A percentile compares a stretch with the other conserved stretches of the same genome.
phyloP scores from a whole-genome alignment of 2,329 filamentous ascomycete genomes.

The Cucurbitaria berberidis region DNA sequence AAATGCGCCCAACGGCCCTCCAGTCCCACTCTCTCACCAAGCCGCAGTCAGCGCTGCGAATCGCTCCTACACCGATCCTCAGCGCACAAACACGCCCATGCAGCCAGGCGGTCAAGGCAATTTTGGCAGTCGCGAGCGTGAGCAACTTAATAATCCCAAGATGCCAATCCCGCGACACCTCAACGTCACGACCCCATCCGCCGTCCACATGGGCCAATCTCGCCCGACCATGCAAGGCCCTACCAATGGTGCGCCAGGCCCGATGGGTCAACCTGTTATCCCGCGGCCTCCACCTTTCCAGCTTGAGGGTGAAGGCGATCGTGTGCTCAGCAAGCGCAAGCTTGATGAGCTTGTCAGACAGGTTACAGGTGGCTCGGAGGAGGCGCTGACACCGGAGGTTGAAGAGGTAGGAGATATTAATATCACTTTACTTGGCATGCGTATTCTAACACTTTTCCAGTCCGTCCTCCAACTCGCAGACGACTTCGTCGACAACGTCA shows the following conservation, averaged over 20 bases:
- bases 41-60: slow-evolving; percentile 53
- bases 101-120: slow-evolving; percentile 37
- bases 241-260: slow-evolving; percentile 75
- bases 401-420: slow-evolving; percentile 74
- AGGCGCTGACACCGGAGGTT: slow-evolving; percentile 85
- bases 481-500: slow-evolving; percentile 91
- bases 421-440: not conserved
- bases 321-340: slow-evolving; percentile 97
- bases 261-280: slow-evolving; percentile 87
- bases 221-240: slow-evolving; percentile 86
- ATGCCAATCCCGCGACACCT: slow-evolving; percentile 85
- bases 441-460: slow-evolving; percentile 54
- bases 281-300: slow-evolving; percentile 81
- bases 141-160: slow-evolving; percentile 62
- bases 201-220: slow-evolving; percentile 72
- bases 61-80: slow-evolving; percentile 46
- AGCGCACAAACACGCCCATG: slow-evolving; percentile 44
- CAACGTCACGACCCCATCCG: slow-evolving; percentile 72
- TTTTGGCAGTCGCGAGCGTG: slow-evolving; percentile 47
- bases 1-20: slow-evolving; percentile 35
- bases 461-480: slow-evolving; percentile 88
- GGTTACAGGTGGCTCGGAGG: slow-evolving; percentile 83
- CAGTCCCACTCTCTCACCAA: slow-evolving; percentile 52
- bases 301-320: slow-evolving; percentile 88
- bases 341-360: slow-evolving; percentile 93